phyloP scores from a whole-genome alignment of 2,329 filamentous ascomycete species.

The Aspergillus fumigatus region DNA sequence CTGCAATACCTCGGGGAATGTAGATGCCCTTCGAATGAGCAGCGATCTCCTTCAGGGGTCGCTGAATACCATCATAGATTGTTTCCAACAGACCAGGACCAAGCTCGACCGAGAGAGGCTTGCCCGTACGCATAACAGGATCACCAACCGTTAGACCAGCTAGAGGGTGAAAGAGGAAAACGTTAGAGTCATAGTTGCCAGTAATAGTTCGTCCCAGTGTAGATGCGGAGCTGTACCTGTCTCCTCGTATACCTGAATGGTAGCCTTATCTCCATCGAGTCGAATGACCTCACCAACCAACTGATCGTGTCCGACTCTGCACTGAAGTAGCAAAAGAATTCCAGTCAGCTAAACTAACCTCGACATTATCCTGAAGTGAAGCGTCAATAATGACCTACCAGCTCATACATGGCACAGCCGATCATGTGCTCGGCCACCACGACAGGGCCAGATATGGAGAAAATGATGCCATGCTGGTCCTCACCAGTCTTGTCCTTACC shows the following conservation, averaged over 20 bases:
- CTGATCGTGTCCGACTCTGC: conserved; percentile 85
- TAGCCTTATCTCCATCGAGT: conserved; percentile 91
- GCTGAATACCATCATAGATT: conserved; percentile 98
- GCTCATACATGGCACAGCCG: conserved; percentile 99
- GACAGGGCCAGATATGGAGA: conserved; percentile 78
- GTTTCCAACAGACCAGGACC: conserved; percentile 97
- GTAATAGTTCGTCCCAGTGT: conserved; percentile 5
- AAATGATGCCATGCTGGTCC: conserved; percentile 60
- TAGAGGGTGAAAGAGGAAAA: conserved; percentile 2
- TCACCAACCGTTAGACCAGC: conserved; percentile 95
- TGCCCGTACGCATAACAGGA: conserved; percentile 83
- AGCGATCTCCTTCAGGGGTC: conserved; percentile 82
- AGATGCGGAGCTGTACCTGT: conserved; percentile 58
- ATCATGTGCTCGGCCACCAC: conserved; percentile 98
- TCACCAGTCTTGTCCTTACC: conserved; percentile 47
- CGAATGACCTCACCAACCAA: conserved; percentile 97
- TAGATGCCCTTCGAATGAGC: conserved; percentile 82
- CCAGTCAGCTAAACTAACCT: conserved; percentile 3
- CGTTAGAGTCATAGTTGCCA: conserved; percentile 5
- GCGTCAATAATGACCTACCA: conserved; percentile 55
- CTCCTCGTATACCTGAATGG: conserved; percentile 98
- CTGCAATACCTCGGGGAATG: conserved; percentile 88
- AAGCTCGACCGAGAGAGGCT: conserved; percentile 95
- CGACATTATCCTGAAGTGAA: conserved; percentile 2
- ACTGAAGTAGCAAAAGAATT: conserved; percentile 47